Conservation (phyloP, 805 yeast species). For the Yamadazyma kitorensis region DNA sequence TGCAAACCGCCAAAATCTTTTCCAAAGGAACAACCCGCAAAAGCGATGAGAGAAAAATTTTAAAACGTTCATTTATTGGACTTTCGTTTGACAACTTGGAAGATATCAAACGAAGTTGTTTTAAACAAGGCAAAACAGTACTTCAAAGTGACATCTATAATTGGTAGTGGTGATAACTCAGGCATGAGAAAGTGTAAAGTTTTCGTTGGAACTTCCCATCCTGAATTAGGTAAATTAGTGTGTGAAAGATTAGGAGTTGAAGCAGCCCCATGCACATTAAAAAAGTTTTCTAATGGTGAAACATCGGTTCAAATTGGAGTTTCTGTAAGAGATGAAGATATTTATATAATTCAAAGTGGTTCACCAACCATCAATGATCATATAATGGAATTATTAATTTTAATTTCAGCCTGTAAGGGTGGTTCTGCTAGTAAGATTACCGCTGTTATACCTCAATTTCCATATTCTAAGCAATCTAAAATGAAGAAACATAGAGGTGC, state of each 20-base stretch:
- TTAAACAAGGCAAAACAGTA: too few species aligned
- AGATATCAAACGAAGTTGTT: too few species aligned
- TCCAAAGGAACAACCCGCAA: too few species aligned
- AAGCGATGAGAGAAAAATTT: too few species aligned
- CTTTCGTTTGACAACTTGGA: too few species aligned
- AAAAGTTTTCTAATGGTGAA: conserved; percentile 96
- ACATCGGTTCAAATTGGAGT: conserved; percentile 94
- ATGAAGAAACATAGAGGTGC: conserved; percentile 99
- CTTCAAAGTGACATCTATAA: too few species aligned
- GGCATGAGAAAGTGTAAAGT: conserved; percentile 94
- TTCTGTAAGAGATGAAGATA: conserved; percentile 95
- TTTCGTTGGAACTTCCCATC: conserved; percentile 95
- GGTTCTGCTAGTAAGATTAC: conserved; percentile 98
- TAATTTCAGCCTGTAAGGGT: conserved; percentile 94
- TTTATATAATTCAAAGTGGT: conserved; percentile 86
- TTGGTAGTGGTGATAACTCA: too few species aligned
- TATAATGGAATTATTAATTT: conserved; percentile 91
- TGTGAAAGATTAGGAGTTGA: conserved; percentile 90
- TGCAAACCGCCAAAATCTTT: too few species aligned
- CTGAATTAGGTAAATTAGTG: conserved; percentile 85
- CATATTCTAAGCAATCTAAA: conserved; percentile 94
- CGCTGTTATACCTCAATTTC: conserved; percentile 96
- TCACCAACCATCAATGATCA: conserved; percentile 87
- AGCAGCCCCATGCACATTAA: conserved; percentile 88
- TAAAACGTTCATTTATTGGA: too few species aligned